Conservation (phyloP, 106 monocot genomes). For the Allium sativum region DNA sequence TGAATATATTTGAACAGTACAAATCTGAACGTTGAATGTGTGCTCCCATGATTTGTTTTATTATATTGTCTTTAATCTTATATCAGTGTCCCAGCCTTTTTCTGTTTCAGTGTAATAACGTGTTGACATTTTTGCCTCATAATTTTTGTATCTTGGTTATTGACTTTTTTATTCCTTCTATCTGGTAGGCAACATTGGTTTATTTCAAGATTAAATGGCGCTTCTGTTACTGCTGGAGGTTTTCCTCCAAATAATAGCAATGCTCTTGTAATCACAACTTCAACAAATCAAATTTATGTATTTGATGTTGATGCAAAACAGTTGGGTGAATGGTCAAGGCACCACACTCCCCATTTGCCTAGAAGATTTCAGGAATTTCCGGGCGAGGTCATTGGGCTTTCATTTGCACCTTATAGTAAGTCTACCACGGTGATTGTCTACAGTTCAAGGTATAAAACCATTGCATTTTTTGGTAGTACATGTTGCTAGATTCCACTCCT, state of each 20-base stretch:
- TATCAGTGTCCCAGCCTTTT: background rate
- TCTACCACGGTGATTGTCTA: constrained; percentile 82
- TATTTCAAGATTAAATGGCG: constrained; percentile 67
- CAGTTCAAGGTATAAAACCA: constrained; percentile 59
- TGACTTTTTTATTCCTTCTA: background rate
- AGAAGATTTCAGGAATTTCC: constrained; percentile 95
- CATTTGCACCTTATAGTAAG: constrained; percentile 58
- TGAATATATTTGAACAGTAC: background rate
- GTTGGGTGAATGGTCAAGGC: constrained; percentile 85
- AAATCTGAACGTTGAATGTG: background rate
- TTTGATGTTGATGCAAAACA: constrained; percentile 92
- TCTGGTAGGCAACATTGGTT: constrained; percentile 91
- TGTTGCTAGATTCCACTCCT: background rate
- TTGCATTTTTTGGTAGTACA: background rate
- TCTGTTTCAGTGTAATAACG: background rate
- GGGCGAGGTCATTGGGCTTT: constrained; percentile 79
- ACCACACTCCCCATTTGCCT: constrained; percentile 40
- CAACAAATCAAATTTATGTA: constrained; percentile 72
- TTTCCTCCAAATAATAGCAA: constrained; percentile 73
- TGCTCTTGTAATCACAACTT: constrained; percentile 68
- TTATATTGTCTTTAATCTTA: background rate
- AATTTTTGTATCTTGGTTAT: background rate
- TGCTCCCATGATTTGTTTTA: background rate
- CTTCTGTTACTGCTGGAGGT: constrained; percentile 87
- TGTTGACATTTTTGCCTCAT: background rate